These are phyloP conservation scores for Dactylellina parvicollis DNA, from an alignment of 2,329 filamentous ascomycete genomes.

Conservation along the genomic window DNA sequence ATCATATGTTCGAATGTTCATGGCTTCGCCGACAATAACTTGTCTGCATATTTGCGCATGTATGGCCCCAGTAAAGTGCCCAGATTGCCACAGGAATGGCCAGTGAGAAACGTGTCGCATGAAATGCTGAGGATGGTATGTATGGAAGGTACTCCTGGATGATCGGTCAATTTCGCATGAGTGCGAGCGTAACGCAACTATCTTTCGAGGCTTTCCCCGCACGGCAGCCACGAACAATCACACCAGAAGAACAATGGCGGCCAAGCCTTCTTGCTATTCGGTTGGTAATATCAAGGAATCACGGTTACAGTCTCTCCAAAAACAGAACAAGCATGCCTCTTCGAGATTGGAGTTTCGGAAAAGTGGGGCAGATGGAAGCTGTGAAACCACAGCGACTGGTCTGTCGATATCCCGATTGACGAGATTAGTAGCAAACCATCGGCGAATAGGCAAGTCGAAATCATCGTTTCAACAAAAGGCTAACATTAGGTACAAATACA, in stretches of 20 bases:
- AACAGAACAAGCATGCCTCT: slow-evolving; percentile 2
- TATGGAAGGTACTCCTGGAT: not conserved
- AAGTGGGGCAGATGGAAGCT: slow-evolving; percentile 1
- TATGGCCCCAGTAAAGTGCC: no score
- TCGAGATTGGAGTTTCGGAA: not conserved
- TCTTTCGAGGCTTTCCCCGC: slow-evolving; percentile 11
- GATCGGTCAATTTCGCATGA: slow-evolving; percentile 35
- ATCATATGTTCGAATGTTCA: no score
- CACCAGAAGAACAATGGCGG: not conserved
- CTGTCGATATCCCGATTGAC: not conserved
- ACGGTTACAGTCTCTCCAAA: not conserved
- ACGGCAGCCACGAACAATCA: slow-evolving; percentile 37
- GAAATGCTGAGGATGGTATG: no score
- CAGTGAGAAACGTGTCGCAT: no score
- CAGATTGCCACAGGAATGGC: no score
- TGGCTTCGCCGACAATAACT: no score
- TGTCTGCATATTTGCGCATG: no score
- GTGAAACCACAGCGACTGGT: not conserved
- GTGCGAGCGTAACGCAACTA: not conserved
- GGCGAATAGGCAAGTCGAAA: not conserved
- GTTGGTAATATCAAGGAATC: slow-evolving; percentile 18
- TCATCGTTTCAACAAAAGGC: not conserved
- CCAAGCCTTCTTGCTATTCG: slow-evolving; percentile 1
- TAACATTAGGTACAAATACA: not conserved
- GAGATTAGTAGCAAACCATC: not conserved